phyloP scores from a whole-genome alignment of 169 alveolate species.

The Plasmodium chabaudi region DNA sequence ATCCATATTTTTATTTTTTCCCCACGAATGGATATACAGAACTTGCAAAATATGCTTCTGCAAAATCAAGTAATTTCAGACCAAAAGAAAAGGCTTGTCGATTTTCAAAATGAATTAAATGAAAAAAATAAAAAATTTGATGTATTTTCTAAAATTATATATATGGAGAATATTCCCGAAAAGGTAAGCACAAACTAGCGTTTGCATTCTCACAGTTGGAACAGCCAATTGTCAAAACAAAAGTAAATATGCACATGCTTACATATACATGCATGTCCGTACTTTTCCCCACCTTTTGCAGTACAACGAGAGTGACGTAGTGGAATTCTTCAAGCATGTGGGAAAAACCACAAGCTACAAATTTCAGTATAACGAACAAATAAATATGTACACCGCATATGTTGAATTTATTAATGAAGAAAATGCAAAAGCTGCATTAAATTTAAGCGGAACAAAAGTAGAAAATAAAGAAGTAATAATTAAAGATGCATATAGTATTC shows the following conservation, averaged over 20 bases:
- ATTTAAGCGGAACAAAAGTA: slow-evolving; percentile 55
- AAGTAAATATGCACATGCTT: background rate
- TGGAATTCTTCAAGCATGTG: slow-evolving; percentile 66
- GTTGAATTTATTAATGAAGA: slow-evolving; percentile 78
- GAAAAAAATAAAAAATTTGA: slow-evolving; percentile 67
- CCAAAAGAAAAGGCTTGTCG: slow-evolving; percentile 58
- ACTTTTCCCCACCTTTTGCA: background rate
- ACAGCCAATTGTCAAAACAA: background rate
- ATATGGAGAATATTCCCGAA: slow-evolving; percentile 66
- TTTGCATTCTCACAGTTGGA: no score
- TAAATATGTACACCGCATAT: slow-evolving; percentile 49
- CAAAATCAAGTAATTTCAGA: slow-evolving; percentile 31
- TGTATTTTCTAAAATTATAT: slow-evolving; percentile 67
- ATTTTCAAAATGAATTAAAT: slow-evolving; percentile 52
- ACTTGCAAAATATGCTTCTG: slow-evolving; percentile 21
- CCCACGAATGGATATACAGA: background rate
- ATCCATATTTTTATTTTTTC: background rate
- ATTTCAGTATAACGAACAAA: slow-evolving; percentile 48
- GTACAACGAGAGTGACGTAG: slow-evolving; percentile 76
- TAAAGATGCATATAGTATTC: slow-evolving; percentile 74
- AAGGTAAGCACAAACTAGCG: slow-evolving; percentile 7
- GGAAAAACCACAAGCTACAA: slow-evolving; percentile 75
- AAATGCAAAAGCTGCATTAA: slow-evolving; percentile 79
- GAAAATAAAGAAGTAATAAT: slow-evolving; percentile 42
- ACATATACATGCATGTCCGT: background rate